Percentiles rank a stretch among this genome's conserved stretches.
phyloP scores from a whole-genome alignment of 345 rosid species.

The Cardamine resedifolia region DNA sequence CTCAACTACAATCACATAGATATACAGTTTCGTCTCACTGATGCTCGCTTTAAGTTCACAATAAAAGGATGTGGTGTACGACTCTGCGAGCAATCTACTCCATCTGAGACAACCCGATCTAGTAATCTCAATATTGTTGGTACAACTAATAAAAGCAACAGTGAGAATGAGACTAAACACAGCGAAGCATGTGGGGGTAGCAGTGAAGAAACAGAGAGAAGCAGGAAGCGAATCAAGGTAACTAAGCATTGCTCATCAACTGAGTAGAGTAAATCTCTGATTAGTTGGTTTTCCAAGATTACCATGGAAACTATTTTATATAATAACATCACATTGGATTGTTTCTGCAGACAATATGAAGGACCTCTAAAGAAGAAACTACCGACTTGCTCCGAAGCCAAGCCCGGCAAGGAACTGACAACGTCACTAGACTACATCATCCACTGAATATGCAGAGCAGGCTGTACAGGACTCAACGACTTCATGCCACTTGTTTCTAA shows the following conservation, averaged over 20 bases:
- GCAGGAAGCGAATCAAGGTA: not conserved
- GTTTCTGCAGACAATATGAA: not conserved
- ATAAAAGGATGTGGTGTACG: not conserved
- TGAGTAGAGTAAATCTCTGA: not conserved
- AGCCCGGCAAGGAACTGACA: not conserved
- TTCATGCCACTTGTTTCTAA: not conserved
- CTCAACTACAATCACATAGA: not conserved
- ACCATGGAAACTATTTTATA: not conserved
- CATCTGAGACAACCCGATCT: not conserved
- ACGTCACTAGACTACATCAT: not conserved
- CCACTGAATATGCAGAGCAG: not conserved
- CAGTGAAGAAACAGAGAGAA: not conserved
- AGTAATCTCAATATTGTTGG: not conserved
- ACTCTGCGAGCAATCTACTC: not conserved
- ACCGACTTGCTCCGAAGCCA: not conserved
- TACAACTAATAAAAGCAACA: not conserved
- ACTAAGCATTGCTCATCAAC: too few species aligned
- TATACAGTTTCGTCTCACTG: not conserved
- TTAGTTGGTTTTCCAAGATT: not conserved
- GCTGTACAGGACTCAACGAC: not conserved
- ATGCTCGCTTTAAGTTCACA: not conserved
- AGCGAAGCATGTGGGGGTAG: too few species aligned
- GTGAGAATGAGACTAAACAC: not conserved
- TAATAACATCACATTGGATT: not conserved
- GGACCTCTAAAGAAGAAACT: not conserved